A percentile compares a stretch with the other conserved stretches of the same genome.
Conservation (phyloP, 1,284 basidiomycete species). For the Ceratobasidium sp. region DNA sequence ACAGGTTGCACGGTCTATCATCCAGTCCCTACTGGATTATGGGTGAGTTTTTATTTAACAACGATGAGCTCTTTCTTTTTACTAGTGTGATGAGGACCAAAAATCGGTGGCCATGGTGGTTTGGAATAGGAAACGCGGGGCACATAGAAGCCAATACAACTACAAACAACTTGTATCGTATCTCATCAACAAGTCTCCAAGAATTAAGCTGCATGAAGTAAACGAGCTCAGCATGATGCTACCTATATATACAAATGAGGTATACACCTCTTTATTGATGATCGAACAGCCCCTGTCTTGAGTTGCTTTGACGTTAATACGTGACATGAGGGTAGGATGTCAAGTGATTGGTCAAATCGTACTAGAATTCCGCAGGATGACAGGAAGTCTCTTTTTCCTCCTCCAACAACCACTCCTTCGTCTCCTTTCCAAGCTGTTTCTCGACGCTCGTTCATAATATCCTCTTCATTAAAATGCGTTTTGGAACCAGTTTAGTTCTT, state of each 20-base stretch:
- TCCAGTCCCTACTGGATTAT: constrained; percentile 77
- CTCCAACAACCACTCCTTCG: constrained; percentile 3
- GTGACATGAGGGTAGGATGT: background rate
- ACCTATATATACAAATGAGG: background rate
- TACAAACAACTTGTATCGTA: background rate
- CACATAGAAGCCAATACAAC: background rate
- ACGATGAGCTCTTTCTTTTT: constrained; percentile 20
- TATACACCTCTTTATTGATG: too few relatives aligned
- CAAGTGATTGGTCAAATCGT: background rate
- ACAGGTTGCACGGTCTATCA: constrained; percentile 80
- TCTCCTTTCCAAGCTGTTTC: background rate
- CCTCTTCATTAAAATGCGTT: background rate
- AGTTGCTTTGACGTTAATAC: background rate
- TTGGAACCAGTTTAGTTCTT: background rate
- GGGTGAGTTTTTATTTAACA: background rate
- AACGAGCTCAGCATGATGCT: background rate
- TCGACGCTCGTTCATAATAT: background rate
- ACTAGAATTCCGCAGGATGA: background rate
- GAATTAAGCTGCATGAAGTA: background rate
- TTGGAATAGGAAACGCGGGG: background rate
- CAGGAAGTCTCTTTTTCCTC: background rate
- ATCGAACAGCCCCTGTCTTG: background rate
- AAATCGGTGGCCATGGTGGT: constrained; percentile 54
- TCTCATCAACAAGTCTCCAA: too few relatives aligned
- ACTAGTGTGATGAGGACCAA: constrained; percentile 56